phyloP scores from a whole-genome alignment of 148 eudicot species.

The Polygonum aviculare region DNA sequence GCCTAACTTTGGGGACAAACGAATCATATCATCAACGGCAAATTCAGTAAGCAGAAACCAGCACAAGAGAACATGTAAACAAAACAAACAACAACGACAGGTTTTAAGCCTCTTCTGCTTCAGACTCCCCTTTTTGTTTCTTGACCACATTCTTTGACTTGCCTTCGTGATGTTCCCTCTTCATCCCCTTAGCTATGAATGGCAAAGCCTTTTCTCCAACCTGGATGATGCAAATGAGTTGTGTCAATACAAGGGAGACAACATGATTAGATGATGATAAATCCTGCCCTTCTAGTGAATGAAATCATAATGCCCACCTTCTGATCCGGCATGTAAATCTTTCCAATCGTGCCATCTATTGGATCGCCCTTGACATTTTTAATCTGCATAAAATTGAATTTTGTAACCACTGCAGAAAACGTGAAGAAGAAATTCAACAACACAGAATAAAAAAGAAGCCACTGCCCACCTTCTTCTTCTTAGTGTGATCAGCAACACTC shows the following conservation, averaged over 20 bases:
- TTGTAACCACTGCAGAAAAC: background rate
- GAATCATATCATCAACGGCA: too few species aligned
- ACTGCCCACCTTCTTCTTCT: conserved; percentile 62
- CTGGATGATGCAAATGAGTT: conserved; percentile 21
- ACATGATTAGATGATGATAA: background rate
- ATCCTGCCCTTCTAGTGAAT: background rate
- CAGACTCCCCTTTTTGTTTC: conserved; percentile 57
- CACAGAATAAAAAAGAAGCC: background rate
- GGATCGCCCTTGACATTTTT: conserved; percentile 75
- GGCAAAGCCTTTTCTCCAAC: conserved; percentile 50
- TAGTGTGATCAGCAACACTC: conserved; percentile 39
- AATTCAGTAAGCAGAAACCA: too few species aligned
- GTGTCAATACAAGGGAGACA: background rate
- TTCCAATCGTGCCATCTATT: conserved; percentile 61
- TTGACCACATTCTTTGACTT: conserved; percentile 42
- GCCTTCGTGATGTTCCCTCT: conserved; percentile 82
- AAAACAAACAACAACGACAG: background rate
- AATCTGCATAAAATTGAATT: conserved; percentile 34
- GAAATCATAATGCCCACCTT: conserved; percentile 33
- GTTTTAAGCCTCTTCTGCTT: background rate
- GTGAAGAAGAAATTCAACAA: background rate
- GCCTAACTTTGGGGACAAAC: too few species aligned
- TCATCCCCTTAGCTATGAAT: conserved; percentile 68
- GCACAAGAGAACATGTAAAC: background rate
- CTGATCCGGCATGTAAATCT: conserved; percentile 79